Conservation (phyloP, 1,284 basidiomycete species). For the Macrocybe sp. region DNA sequence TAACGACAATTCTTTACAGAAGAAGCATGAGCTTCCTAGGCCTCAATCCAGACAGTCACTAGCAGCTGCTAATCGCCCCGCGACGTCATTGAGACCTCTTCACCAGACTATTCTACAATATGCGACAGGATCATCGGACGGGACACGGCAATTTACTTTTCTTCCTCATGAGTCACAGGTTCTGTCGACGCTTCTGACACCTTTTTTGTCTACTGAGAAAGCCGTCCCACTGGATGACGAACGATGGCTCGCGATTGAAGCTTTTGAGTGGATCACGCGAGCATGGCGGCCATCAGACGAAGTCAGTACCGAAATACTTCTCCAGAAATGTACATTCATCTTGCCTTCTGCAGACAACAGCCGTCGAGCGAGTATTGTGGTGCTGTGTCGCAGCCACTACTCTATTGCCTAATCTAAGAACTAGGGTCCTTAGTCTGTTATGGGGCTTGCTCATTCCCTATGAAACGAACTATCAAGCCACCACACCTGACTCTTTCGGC, state of each 20-base stretch:
- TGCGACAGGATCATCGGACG: slow-evolving; percentile 29
- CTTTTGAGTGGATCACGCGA: slow-evolving; percentile 51
- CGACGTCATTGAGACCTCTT: slow-evolving; percentile 34
- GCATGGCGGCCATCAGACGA: slow-evolving; percentile 50
- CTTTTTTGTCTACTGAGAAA: slow-evolving; percentile 41
- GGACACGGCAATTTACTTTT: slow-evolving; percentile 19
- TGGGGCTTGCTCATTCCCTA: slow-evolving; percentile 44
- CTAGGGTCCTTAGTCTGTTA: slow-evolving; percentile 44
- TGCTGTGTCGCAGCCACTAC: slow-evolving; percentile 54
- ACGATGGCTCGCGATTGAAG: slow-evolving; percentile 49
- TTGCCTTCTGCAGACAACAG: slow-evolving; percentile 32
- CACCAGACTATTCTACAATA: slow-evolving; percentile 37
- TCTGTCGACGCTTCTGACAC: slow-evolving; percentile 49
- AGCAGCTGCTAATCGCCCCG: slow-evolving; percentile 15
- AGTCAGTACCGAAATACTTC: slow-evolving; percentile 29
- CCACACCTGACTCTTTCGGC: slow-evolving; percentile 44
- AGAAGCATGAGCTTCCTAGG: slow-evolving; percentile 28
- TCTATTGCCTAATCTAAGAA: slow-evolving; percentile 34
- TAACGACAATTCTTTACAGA: slow-evolving; percentile 17
- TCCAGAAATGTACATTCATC: background rate
- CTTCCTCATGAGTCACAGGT: slow-evolving; percentile 57
- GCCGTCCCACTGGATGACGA: slow-evolving; percentile 41
- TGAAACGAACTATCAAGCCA: slow-evolving; percentile 36
- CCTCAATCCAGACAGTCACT: slow-evolving; percentile 37
- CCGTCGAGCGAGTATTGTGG: slow-evolving; percentile 58